phyloP scores from a whole-genome alignment of 164 flowering plant species.

The Chimonanthus salicifolius region DNA sequence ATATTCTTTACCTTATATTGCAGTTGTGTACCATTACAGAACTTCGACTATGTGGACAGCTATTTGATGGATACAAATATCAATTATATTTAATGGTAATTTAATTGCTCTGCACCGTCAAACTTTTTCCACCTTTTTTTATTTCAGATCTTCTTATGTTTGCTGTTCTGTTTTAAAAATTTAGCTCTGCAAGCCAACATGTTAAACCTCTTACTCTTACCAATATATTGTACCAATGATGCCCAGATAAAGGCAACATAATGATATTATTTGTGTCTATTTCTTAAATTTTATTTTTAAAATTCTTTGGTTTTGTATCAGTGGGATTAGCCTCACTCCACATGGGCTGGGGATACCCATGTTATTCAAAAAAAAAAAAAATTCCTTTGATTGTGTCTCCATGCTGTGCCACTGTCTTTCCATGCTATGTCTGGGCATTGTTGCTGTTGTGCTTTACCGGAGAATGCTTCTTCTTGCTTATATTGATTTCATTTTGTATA shows the following conservation, averaged over 20 bases:
- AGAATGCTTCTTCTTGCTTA: not conserved
- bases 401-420: not conserved
- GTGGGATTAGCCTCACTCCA: no score
- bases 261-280: no score
- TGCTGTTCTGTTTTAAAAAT: no score
- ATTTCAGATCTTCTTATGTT: not conserved
- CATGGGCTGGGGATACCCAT: no score
- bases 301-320: no score
- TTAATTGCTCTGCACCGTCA: not conserved
- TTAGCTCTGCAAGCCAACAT: no score
- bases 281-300: no score
- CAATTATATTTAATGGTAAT: conserved; percentile 89
- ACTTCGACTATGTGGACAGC: conserved; percentile 77
- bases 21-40: conserved; percentile 90
- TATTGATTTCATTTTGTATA: not conserved
- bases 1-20: conserved; percentile 15
- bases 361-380: no score
- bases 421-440: not conserved
- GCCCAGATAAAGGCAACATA: no score
- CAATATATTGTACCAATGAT: no score
- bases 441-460: not conserved
- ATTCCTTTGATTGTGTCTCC: not conserved
- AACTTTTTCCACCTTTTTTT: not conserved
- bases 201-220: no score
- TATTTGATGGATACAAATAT: conserved; percentile 82